phyloP scores from a whole-genome alignment of 2,329 filamentous ascomycete species.

The Metarhizium humberi region DNA sequence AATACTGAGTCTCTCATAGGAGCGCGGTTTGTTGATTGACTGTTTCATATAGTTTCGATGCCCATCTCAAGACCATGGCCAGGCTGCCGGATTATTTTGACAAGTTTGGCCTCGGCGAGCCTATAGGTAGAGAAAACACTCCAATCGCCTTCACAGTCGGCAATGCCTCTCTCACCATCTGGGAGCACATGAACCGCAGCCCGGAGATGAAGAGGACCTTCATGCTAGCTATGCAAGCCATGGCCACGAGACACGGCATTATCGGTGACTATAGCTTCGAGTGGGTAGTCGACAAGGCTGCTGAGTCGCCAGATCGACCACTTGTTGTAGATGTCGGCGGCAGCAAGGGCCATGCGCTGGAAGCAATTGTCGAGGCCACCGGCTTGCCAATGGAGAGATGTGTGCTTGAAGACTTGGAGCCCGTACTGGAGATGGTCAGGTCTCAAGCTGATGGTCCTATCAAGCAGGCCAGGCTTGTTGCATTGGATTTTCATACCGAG shows the following conservation, averaged over 20 bases:
- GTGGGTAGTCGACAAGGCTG: conserved; percentile 14
- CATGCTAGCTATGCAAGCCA: conserved; percentile 19
- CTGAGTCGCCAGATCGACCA: neutral
- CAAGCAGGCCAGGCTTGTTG: neutral
- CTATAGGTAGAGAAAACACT: conserved; percentile 15
- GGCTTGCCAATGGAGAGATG: conserved; percentile 5
- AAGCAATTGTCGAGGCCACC: conserved; percentile 7
- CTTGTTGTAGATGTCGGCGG: conserved; percentile 13
- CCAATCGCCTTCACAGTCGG: conserved; percentile 18
- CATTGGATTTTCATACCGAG: conserved; percentile 12
- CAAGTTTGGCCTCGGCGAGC: conserved; percentile 20
- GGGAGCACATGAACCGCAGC: conserved; percentile 19
- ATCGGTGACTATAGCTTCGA: conserved; percentile 20
- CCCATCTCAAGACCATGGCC: conserved; percentile 11
- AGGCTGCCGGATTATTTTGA: conserved; percentile 22
- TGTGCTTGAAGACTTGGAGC: conserved; percentile 7
- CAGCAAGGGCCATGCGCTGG: conserved; percentile 11
- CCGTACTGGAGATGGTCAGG: conserved; percentile 13
- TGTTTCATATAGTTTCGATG: conserved; percentile 15
- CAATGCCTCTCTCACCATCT: conserved; percentile 19
- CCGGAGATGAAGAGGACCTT: conserved; percentile 16
- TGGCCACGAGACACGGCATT: conserved; percentile 14
- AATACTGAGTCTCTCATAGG: neutral
- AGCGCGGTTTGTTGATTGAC: neutral
- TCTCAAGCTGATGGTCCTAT: conserved; percentile 7